phyloP scores from a whole-genome alignment of 108 stramenopile species.

The Aurantiochytrium sp. region DNA sequence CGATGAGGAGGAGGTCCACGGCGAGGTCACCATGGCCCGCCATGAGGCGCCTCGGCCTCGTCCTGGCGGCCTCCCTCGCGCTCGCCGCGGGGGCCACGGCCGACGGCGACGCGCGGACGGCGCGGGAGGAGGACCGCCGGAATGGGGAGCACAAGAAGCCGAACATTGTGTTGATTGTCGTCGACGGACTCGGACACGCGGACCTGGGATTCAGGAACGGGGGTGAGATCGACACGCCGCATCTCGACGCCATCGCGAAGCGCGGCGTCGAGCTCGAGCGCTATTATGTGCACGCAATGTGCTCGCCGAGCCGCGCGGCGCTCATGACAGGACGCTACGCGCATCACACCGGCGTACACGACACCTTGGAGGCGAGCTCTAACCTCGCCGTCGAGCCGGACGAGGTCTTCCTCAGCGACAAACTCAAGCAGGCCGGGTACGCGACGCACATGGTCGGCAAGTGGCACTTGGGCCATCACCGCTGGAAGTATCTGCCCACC shows the following conservation, averaged over 20 bases:
- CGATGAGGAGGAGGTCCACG: no score
- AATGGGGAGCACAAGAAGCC: no score
- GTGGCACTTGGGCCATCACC: slow-evolving; percentile 25
- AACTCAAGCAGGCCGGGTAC: background rate
- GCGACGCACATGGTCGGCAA: slow-evolving; percentile 34
- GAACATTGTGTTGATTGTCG: background rate
- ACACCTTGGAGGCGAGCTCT: background rate
- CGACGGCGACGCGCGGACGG: no score
- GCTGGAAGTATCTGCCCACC: background rate
- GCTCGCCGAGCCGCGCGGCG: slow-evolving; percentile 14
- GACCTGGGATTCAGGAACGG: background rate
- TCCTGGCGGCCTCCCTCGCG: no score
- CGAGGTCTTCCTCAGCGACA: background rate
- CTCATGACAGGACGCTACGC: slow-evolving; percentile 6
- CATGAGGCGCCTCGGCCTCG: no score
- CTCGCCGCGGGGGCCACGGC: no score
- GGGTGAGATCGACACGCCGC: background rate
- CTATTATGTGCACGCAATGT: slow-evolving; percentile 36
- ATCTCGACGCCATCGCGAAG: background rate
- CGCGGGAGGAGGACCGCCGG: no score
- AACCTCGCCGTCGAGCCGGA: background rate
- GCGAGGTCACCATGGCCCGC: no score
- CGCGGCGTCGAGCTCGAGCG: background rate
- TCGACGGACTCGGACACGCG: background rate
- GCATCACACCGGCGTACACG: slow-evolving; percentile 26